Evolutionary conservation across 2,329 filamentous ascomycete species (phyloP), one percentile per base, ranked within the genome.

Genomic region (Blastomyces percursus): DNA sequence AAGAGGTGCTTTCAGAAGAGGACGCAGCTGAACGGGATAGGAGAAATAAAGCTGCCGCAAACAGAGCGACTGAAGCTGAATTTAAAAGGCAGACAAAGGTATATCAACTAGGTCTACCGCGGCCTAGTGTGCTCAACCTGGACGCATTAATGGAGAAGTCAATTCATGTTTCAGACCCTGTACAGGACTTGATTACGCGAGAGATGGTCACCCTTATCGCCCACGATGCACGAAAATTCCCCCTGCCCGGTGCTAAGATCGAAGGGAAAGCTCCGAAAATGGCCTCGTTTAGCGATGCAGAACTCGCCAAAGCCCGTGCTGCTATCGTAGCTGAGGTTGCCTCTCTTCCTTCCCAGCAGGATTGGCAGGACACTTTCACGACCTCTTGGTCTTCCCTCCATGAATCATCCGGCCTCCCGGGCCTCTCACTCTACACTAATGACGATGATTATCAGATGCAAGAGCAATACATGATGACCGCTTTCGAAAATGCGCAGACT

Each of bases 51-150:
- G 78, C 81, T 66, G 73, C 80, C 2, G 78, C 77, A 48, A 86
- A 92, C 70, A 89, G 87, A 59, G 71, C 84, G 76, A 80, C 87
- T 72, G 73, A 82, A 70, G 76, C 82, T 14, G 92, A 97, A 68
- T 89, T 91, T 70, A 87, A 85, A 73, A 83, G 92, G 59, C 87
- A 94, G 69, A 95, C 90, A 1, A 91, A 96, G 71, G 92, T 96
- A n/a, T 86, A 96, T 75, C 93, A 97, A 76, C 86, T 83, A 68
- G 84, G 84, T 3, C 79, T 99, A 14, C 94, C 94, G 8, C 84
- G 93, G 54, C 91, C 94, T 1, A 81, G 82, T 1, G 76, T 82
- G 1, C 80, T 97, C 16, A 87, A 97, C 72, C 75, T 94, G 27
- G 79, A 86, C 59, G 80, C 81, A 0, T 77, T 97, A 67, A 72